These are phyloP conservation scores for Cladosporium sp. DNA, from an alignment of 2,329 filamentous ascomycete genomes.

Conservation along the genomic window DNA sequence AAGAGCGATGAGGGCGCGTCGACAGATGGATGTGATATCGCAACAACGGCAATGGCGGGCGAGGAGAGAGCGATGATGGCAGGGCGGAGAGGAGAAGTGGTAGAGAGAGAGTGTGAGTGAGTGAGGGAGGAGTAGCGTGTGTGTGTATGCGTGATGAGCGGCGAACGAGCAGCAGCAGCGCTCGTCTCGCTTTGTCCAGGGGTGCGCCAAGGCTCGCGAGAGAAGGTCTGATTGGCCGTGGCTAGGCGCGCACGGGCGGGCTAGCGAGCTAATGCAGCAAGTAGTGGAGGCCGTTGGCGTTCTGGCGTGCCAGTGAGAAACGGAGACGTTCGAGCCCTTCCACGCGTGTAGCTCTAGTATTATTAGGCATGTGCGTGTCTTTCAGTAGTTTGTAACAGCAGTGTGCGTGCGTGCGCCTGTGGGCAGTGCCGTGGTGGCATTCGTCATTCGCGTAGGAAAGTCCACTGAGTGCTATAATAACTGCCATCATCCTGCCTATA, in stretches of 20 bases:
- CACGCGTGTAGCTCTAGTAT: neutral
- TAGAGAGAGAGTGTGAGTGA: neutral
- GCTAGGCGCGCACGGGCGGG: neutral
- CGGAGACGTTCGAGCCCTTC: neutral
- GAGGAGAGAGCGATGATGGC: conserved; percentile 6
- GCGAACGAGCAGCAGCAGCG: neutral
- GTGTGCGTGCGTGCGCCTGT: neutral
- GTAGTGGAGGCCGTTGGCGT: neutral
- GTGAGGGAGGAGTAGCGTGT: neutral
- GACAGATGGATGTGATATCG: neutral
- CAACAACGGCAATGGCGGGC: neutral
- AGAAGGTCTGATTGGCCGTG: neutral
- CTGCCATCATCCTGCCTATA: neutral
- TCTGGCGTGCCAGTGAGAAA: neutral
- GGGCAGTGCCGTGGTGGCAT: neutral
- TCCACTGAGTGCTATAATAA: neutral
- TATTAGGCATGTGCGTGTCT: neutral
- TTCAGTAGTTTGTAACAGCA: neutral
- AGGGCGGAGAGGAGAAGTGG: neutral
- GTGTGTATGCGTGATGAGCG: neutral
- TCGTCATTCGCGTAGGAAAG: neutral
- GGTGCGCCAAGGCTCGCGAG: neutral
- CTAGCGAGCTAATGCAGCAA: neutral
- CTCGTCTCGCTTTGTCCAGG: neutral
- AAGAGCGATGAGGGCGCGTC: neutral